These are phyloP conservation scores for Apiospora rasikravindrae DNA, from an alignment of 2,329 filamentous ascomycete species.

Conservation along the genomic window DNA sequence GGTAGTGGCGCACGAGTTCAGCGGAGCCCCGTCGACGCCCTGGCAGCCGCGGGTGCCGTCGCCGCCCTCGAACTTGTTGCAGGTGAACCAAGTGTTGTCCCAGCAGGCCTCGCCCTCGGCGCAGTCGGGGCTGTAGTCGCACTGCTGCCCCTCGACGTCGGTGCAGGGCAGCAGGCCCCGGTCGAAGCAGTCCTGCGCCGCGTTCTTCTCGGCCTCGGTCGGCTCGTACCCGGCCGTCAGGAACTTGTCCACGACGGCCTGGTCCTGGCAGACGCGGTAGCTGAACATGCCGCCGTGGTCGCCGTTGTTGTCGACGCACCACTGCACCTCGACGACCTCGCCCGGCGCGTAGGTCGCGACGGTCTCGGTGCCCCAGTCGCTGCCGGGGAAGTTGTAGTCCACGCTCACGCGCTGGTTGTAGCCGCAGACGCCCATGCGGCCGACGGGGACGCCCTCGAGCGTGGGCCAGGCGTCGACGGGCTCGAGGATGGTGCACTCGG, in stretches of 20 bases:
- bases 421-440: conserved; percentile 56
- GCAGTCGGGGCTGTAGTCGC: conserved; percentile 55
- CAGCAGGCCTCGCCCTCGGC: conserved; percentile 48
- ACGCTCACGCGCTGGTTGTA: conserved; percentile 59
- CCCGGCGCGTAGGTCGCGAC: conserved; percentile 53
- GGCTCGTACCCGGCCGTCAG: conserved; percentile 52
- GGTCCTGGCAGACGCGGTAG: conserved; percentile 59
- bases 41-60: conserved; percentile 45
- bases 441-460: conserved; percentile 49
- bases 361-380: conserved; percentile 48
- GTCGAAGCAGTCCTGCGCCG: conserved; percentile 58
- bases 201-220: conserved; percentile 57
- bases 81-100: conserved; percentile 61
- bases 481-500: conserved; percentile 60
- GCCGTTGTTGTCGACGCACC: conserved; percentile 62
- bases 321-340: conserved; percentile 54
- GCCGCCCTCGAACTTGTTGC: conserved; percentile 48
- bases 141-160: conserved; percentile 54
- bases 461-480: conserved; percentile 57
- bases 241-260: conserved; percentile 56
- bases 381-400: conserved; percentile 56
- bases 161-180: conserved; percentile 53
- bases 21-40: conserved; percentile 50
- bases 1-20: conserved; percentile 54
- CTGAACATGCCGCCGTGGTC: conserved; percentile 63